Evolutionary conservation across 2,329 filamentous ascomycete species (phyloP).

Genomic region (Stachybotrys echinatus): DNA sequence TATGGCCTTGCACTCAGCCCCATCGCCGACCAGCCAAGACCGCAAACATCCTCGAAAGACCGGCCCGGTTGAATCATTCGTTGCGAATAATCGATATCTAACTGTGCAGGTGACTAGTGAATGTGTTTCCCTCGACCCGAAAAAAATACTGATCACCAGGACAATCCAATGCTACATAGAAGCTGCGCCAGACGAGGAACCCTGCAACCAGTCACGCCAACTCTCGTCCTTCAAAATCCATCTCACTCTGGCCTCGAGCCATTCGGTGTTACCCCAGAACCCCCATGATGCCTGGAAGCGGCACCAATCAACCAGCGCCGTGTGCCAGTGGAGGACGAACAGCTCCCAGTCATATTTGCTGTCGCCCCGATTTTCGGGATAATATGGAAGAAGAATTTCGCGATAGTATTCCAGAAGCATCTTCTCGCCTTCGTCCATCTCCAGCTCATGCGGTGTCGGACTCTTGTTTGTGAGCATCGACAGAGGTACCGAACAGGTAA

Average conservation of each 20-base stretch:
- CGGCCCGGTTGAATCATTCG: too few species aligned
- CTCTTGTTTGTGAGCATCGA: constrained; percentile 37
- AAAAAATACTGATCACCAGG: too few species aligned
- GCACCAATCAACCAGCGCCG: constrained; percentile 63
- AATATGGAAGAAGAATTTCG: constrained; percentile 20
- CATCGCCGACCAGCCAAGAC: too few species aligned
- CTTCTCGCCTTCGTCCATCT: constrained; percentile 46
- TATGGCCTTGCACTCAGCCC: neutral
- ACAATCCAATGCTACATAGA: neutral
- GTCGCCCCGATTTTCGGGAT: neutral
- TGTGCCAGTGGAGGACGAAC: constrained; percentile 59
- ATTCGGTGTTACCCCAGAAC: constrained; percentile 55
- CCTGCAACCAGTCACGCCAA: constrained; percentile 40
- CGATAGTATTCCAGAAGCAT: constrained; percentile 47
- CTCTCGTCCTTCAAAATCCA: constrained; percentile 37
- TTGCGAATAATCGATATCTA: too few species aligned
- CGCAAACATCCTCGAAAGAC: too few species aligned
- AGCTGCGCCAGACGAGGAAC: neutral
- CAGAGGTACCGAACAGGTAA: constrained; percentile 59
- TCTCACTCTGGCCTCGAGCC: constrained; percentile 50
- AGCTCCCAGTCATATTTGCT: constrained; percentile 45
- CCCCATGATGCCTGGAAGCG: constrained; percentile 57
- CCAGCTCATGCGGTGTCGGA: constrained; percentile 28
- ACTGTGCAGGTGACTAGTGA: too few species aligned
- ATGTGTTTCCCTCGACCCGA: too few species aligned